Base-by-base conservation (phyloP, 192 early-diverging fungal genomes). In the Entomortierella parvispora region DNA sequence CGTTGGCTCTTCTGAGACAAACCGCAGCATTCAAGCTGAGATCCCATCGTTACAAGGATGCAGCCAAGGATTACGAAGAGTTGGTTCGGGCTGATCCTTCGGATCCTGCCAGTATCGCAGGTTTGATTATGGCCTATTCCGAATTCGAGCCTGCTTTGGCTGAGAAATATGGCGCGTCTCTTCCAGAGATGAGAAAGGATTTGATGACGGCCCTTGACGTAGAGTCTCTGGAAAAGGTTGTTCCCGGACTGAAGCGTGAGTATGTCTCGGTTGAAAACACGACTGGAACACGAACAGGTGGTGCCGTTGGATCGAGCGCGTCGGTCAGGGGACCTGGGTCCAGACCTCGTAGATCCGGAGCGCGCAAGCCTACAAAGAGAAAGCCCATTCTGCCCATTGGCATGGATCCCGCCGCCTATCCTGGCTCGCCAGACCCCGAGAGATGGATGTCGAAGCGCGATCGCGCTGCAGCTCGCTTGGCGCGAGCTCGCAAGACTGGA, bases 391-490 rank as follows among this genome's bases (percentile, higher is more conserved):
- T 88, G 31, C 88, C 89, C 40, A 90, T 90, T 58, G 82, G 78
- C 46, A 86, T 76, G 60, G 87, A 91, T 75, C 48, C 84, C 6
- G 62, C 60, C 26, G 58, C 58, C 12, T 40, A 40, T 5, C 31
- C 34, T 29, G 47, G 62, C 7, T 58, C 71, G 8, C 84, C 87
- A 22, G 90, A 93, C 79, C 90, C 91, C 17, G 90, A 93, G 56
- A 82, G 91, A 45, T 93, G 91, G 91, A 45, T 92, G 54, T 86
- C 90, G 7, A 88, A 89, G 60, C 82, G 84, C 43, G 91, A 93
- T 32, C 71, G 91, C 11, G 80, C 87, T 12, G 75, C 82, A 6
- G 88, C 82, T 47, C 78, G 76, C 46, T 65, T 65, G 42, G 89
- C 91, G 20, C 81, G 84, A 10, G 88, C 88, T 46, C 70, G 67